These are phyloP conservation scores for Colletotrichum falcatum DNA, from an alignment of 2,329 filamentous ascomycete species.

Conservation along the genomic window DNA sequence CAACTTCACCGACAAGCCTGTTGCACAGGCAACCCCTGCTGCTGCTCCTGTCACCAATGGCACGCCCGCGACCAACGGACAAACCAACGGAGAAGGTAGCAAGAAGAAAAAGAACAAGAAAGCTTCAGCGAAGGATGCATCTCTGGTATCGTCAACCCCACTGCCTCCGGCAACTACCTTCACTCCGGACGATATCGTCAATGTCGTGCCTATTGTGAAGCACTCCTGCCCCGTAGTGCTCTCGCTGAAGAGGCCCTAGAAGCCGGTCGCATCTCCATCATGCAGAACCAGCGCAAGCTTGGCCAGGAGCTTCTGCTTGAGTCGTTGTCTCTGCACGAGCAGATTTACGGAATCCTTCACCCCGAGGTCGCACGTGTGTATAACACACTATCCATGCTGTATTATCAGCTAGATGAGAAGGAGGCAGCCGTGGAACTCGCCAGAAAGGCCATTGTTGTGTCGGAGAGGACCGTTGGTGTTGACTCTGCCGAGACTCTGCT, in stretches of 20 bases:
- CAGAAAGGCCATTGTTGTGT: slow-evolving; percentile 95
- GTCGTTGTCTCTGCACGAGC: slow-evolving; percentile 94
- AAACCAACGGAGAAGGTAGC: slow-evolving; percentile 58
- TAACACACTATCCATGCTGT: slow-evolving; percentile 93
- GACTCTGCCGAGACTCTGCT: slow-evolving; percentile 95
- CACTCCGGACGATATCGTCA: slow-evolving; percentile 85
- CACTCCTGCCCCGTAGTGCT: slow-evolving; percentile 89
- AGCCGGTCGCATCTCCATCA: slow-evolving; percentile 94
- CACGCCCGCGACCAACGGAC: slow-evolving; percentile 52
- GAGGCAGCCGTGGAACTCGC: slow-evolving; percentile 94
- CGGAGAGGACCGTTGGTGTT: slow-evolving; percentile 92
- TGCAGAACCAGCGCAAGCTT: slow-evolving; percentile 94
- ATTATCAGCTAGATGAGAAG: slow-evolving; percentile 98
- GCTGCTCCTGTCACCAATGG: slow-evolving; percentile 55
- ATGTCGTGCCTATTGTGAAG: slow-evolving; percentile 94
- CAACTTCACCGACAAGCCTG: slow-evolving; percentile 49
- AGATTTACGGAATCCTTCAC: slow-evolving; percentile 97
- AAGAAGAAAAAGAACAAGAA: slow-evolving; percentile 75
- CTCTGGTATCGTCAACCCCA: slow-evolving; percentile 56
- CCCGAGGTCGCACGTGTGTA: slow-evolving; percentile 96
- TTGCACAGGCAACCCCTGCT: slow-evolving; percentile 45
- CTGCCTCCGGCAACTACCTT: slow-evolving; percentile 64
- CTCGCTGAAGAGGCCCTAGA: slow-evolving; percentile 96
- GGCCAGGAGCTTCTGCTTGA: slow-evolving; percentile 97
- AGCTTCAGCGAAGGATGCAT: slow-evolving; percentile 60